phyloP scores from a whole-genome alignment of 805 yeast genomes.

The Scheffersomyces lignosus region DNA sequence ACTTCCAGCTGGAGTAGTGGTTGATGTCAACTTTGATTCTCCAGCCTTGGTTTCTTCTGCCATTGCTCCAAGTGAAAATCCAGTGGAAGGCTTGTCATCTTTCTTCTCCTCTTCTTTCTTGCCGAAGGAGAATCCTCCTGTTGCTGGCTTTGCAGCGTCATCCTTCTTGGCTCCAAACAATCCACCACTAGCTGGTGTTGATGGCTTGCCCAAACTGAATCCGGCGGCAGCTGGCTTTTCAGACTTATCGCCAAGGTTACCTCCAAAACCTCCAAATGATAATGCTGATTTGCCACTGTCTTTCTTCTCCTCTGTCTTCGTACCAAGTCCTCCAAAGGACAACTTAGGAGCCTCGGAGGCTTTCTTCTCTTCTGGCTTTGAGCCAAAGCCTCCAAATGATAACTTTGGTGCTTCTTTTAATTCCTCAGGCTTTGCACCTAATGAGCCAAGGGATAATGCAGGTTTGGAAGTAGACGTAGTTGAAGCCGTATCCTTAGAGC shows the following conservation, averaged over 20 bases:
- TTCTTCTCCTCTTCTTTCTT: conserved; percentile 19
- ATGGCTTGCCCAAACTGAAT: too few relatives aligned
- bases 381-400: too few relatives aligned
- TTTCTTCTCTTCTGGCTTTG: conserved; percentile 1
- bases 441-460: too few relatives aligned
- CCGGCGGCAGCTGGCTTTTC: too few relatives aligned
- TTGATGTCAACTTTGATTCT: conserved; percentile 8
- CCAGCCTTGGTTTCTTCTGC: conserved; percentile 11
- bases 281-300: conserved; percentile 10
- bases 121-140: conserved; percentile 14
- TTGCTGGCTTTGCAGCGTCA: conserved; percentile 2
- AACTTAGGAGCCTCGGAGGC: conserved; percentile 1
- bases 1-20: conserved; percentile 6
- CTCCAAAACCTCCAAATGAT: conserved; percentile 5
- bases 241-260: too few relatives aligned
- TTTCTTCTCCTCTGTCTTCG: conserved; percentile 10
- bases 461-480: too few relatives aligned
- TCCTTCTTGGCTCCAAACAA: conserved; percentile 8
- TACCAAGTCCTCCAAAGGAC: conserved; percentile 10
- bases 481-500: too few relatives aligned
- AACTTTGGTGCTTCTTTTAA: too few relatives aligned
- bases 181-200: conserved; percentile 7
- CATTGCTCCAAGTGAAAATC: conserved; percentile 22
- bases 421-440: too few relatives aligned
- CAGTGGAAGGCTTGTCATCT: conserved; percentile 12